A percentile compares a stretch with the other conserved stretches of the same genome.
phyloP scores from a whole-genome alignment of 805 yeast species.

The Hanseniaspora guilliermondii region DNA sequence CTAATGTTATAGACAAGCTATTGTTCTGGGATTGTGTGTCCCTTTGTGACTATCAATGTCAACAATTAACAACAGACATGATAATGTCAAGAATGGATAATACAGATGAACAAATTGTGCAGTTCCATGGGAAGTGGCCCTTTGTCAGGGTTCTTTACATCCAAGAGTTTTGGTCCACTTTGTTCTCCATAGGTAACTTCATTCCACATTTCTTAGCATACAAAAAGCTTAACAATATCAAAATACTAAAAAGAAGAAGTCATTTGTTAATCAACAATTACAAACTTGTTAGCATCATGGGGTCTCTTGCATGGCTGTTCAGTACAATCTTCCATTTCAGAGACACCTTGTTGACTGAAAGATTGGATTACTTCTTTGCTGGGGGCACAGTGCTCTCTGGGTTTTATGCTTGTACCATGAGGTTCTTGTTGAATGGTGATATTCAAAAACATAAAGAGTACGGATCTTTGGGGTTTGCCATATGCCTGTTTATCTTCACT shows the following conservation, averaged over 20 bases:
- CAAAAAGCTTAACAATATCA: slow-evolving; percentile 22
- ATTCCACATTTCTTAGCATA: slow-evolving; percentile 49
- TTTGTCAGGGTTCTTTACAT: slow-evolving; percentile 62
- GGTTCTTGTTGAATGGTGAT: slow-evolving; percentile 45
- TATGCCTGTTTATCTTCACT: slow-evolving; percentile 34
- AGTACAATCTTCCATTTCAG: slow-evolving; percentile 81
- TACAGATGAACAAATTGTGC: slow-evolving; percentile 45
- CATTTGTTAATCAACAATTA: slow-evolving; percentile 20
- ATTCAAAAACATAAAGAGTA: slow-evolving; percentile 13
- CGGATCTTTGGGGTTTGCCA: neutral
- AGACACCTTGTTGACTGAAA: slow-evolving; percentile 68
- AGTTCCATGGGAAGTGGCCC: slow-evolving; percentile 98
- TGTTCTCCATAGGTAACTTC: slow-evolving; percentile 65
- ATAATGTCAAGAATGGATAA: slow-evolving; percentile 31
- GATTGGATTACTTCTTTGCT: slow-evolving; percentile 83
- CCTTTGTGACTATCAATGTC: slow-evolving; percentile 91
- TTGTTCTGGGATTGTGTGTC: slow-evolving; percentile 55
- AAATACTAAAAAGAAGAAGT: neutral
- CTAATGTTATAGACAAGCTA: neutral
- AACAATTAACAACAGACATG: slow-evolving; percentile 50
- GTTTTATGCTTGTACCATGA: slow-evolving; percentile 50
- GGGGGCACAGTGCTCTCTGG: slow-evolving; percentile 78
- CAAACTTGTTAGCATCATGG: slow-evolving; percentile 38
- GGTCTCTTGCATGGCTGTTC: slow-evolving; percentile 81
- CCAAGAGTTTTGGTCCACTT: slow-evolving; percentile 71